Percentiles rank a stretch among this genome's conserved stretches.
These are phyloP conservation scores for Penicillium sp. DNA, from an alignment of 2,329 filamentous ascomycete species.

Conservation along the genomic window DNA sequence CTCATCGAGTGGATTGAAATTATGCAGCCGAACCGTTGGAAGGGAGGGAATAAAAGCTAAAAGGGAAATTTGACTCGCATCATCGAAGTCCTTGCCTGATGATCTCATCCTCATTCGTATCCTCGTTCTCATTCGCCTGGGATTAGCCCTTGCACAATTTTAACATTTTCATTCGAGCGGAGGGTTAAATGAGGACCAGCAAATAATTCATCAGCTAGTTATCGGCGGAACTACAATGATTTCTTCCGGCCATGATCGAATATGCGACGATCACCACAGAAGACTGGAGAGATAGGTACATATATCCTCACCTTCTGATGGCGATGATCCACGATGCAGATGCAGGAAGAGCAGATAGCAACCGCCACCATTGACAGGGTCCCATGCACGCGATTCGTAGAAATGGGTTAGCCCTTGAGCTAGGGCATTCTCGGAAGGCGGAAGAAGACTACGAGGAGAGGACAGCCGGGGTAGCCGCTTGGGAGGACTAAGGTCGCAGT, in stretches of 20 bases:
- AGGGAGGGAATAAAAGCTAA: neutral
- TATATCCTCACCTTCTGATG: neutral
- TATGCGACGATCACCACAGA: neutral
- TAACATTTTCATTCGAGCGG: neutral
- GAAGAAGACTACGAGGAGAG: conserved; percentile 4
- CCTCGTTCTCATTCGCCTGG: conserved; percentile 1
- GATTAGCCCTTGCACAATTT: conserved; percentile 11
- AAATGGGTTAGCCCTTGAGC: conserved; percentile 2
- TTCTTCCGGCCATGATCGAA: neutral
- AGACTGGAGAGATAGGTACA: neutral
- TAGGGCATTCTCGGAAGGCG: neutral
- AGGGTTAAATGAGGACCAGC: neutral
- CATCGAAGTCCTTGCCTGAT: conserved; percentile 20
- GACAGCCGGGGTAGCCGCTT: conserved; percentile 7
- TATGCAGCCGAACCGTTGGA: conserved; percentile 20
- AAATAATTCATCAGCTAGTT: neutral
- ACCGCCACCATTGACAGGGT: conserved; percentile 22
- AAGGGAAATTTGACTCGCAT: too few relatives aligned
- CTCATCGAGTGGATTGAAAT: conserved; percentile 12
- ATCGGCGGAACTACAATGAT: neutral
- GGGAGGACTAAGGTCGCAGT: conserved; percentile 32
- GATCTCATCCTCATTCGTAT: too few relatives aligned
- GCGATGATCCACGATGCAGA: neutral
- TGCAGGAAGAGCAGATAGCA: neutral
- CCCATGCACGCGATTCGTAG: too few relatives aligned